These are phyloP conservation scores for Amaranthus hypochondriacus DNA, from an alignment of 148 eudicot species.

Conservation along the genomic window DNA sequence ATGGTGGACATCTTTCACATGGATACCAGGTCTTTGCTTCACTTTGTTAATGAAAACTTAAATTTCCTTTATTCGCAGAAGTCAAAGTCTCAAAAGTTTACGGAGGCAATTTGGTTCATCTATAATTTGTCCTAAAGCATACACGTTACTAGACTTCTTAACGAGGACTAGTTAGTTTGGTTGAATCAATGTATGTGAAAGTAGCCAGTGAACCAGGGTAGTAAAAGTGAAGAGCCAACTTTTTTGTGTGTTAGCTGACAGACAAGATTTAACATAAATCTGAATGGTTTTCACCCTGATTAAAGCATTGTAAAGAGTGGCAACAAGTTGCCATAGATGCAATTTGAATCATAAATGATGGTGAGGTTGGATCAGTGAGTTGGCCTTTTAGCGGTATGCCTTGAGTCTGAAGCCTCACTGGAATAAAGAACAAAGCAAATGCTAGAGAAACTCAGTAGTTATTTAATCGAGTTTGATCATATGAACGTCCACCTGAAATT, in stretches of 20 bases:
- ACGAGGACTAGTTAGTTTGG: background rate
- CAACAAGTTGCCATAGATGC: background rate
- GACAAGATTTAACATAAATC: background rate
- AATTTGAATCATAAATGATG: background rate
- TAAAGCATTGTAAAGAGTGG: background rate
- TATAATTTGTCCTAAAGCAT: no score
- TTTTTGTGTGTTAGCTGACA: background rate
- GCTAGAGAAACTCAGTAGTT: background rate
- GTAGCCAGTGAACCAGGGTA: background rate
- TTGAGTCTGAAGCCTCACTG: background rate
- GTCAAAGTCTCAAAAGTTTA: background rate
- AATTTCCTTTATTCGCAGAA: background rate
- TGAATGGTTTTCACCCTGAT: background rate
- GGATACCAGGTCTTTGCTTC: slow-evolving; percentile 79
- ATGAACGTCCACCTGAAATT: background rate
- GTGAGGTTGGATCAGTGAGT: background rate
- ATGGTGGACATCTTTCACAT: slow-evolving; percentile 99
- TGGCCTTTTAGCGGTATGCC: background rate
- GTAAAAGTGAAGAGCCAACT: background rate
- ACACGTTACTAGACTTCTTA: background rate
- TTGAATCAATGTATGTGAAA: background rate
- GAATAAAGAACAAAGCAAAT: background rate
- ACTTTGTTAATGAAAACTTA: background rate
- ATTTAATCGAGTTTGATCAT: background rate
- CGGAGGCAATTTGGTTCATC: no score